phyloP scores from a whole-genome alignment of 148 eudicot species.

The Dianthus caryophyllus region DNA sequence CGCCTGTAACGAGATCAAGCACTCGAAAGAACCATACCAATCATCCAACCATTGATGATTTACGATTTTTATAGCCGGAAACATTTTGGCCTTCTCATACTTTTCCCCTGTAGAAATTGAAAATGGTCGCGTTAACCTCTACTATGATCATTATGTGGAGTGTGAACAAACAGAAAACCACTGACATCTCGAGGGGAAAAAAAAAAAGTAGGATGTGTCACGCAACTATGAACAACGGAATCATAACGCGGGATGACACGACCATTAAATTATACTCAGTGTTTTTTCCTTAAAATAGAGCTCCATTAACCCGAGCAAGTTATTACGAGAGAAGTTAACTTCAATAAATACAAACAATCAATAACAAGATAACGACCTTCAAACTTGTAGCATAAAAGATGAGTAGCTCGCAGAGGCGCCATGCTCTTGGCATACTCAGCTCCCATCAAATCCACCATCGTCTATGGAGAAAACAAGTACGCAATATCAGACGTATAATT shows the following conservation, averaged over 20 bases:
- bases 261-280: not conserved
- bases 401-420: constrained; percentile 71
- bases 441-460: constrained; percentile 76
- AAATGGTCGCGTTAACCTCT: not conserved
- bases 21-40: constrained; percentile 46
- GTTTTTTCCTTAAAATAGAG: not conserved
- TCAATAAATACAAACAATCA: not conserved
- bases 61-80: constrained; percentile 55
- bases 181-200: not conserved
- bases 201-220: not conserved
- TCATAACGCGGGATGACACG: not conserved
- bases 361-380: constrained; percentile 36
- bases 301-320: constrained; percentile 2
- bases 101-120: constrained; percentile 61
- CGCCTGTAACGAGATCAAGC: not conserved
- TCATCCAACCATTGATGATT: constrained; percentile 91
- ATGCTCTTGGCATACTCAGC: constrained; percentile 78
- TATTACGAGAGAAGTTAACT: not conserved
- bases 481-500: constrained; percentile 3
- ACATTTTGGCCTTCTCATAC: constrained; percentile 67
- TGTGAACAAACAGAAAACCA: not conserved
- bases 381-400: constrained; percentile 86
- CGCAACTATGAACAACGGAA: not conserved
- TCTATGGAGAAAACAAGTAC: constrained; percentile 30
- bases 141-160: not conserved